Percentiles rank a stretch among this genome's conserved stretches.
Evolutionary conservation across 495 filamentous ascomycete genomes (phyloP).

Genomic region (Xanthoparmelia taractica): DNA sequence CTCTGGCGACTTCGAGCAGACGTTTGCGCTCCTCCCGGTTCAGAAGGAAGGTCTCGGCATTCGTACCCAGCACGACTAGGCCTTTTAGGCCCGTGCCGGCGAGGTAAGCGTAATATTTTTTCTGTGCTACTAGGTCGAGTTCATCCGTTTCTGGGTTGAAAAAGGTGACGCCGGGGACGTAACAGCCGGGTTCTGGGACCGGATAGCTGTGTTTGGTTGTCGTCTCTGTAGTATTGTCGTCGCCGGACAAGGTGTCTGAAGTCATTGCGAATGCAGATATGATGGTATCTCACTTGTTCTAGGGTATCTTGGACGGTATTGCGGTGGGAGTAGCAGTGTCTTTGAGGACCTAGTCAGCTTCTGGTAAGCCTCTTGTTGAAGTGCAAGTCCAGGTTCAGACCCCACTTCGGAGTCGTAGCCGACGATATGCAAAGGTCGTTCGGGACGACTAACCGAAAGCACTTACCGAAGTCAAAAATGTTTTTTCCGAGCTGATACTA

Average conservation of each 20-base stretch:
- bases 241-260: not conserved
- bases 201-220: slow-evolving; percentile 20
- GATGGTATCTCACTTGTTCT: no score
- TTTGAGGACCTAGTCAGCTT: not conserved
- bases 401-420: not conserved
- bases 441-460: not conserved
- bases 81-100: not conserved
- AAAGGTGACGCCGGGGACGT: slow-evolving; percentile 43
- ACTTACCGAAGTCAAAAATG: no score
- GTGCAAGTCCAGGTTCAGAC: no score
- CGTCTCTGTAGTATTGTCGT: no score
- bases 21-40: not conserved
- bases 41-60: not conserved
- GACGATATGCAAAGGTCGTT: not conserved
- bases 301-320: no score
- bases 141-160: slow-evolving; percentile 48
- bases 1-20: not conserved
- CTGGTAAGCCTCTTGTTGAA: no score
- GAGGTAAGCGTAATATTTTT: not conserved
- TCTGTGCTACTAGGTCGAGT: slow-evolving; percentile 30
- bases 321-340: not conserved
- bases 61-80: not conserved
- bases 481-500: no score
- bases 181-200: slow-evolving; percentile 38
- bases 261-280: not conserved